These are phyloP conservation scores for Dendrobium nobile DNA, from an alignment of 106 monocot species.

Conservation along the genomic window DNA sequence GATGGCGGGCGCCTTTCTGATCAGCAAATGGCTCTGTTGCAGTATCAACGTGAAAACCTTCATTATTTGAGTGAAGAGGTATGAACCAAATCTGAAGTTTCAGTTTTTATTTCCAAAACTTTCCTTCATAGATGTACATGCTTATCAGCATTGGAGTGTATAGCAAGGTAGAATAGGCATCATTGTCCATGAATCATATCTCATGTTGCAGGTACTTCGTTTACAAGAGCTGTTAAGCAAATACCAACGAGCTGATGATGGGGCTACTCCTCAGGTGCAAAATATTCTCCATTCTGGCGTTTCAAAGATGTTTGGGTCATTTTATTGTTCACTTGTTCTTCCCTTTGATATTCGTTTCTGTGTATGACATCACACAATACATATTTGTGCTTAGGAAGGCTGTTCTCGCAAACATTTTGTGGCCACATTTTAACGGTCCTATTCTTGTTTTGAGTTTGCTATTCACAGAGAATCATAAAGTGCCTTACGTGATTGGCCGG, in stretches of 20 bases:
- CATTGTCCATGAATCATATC: neutral
- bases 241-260: conserved; percentile 88
- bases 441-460: neutral
- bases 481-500: neutral
- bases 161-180: neutral
- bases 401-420: neutral
- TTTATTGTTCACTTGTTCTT: neutral
- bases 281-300: neutral
- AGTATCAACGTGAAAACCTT: conserved; percentile 92
- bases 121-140: neutral
- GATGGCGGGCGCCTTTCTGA: conserved; percentile 83
- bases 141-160: neutral
- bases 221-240: conserved; percentile 93
- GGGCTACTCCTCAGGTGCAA: conserved; percentile 82
- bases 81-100: conserved; percentile 7
- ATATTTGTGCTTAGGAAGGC: neutral
- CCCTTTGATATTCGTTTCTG: neutral
- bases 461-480: neutral
- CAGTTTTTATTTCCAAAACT: neutral
- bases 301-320: neutral
- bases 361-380: neutral
- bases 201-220: conserved; percentile 69
- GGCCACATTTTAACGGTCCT: neutral
- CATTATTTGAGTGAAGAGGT: conserved; percentile 97
- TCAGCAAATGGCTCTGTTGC: conserved; percentile 96